Evolutionary conservation across 2,329 filamentous ascomycete species (phyloP), one percentile per base, ranked within the genome.

Genomic region (Fusarium sacchari): DNA sequence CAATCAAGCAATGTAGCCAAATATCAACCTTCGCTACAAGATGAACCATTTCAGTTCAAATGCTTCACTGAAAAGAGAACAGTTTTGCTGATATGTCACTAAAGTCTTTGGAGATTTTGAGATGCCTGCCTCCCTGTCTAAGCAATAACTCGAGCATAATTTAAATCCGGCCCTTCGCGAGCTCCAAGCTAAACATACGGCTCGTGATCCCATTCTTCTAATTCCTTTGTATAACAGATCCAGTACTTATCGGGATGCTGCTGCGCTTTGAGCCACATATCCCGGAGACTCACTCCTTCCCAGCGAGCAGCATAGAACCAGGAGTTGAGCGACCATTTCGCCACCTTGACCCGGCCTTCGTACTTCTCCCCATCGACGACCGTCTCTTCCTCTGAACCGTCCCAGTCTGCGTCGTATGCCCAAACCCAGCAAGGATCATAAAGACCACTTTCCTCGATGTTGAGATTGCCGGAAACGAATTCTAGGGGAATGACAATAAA

Each of bases 301-400:
- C 44, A 70, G n/a, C 74, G 67, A 53, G 73, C 71, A 13, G 43
- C 66, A 14, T 76, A 76, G 55, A 76, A 76, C 74, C 74, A 76
- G 5, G 74, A 64, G 30, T 60, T 40, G 3, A 76, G 0, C 5
- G 61, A 72, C 28, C 32, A 55, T 0, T 26, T 24, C 1, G 71
- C 50, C 43, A 76, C 73, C 50, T 50, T 73, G 1, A 76, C 30
- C 0, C 73, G 69, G 5, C 71, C 71, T 50, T 73, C 40, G 32
- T 76, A 76, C 24, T 43, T 69, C 18, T 71, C 69, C 5, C 62
- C 60, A 0, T 73, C 30, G 8, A 55, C 11, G 0, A 55, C n/a
- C 0, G 60, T 63, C 18, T 61, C 67, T 34, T 67, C 71, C 6
- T 55, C 60, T 10, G 57, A 69, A 22, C 64, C n/a, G 6, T 73